Evolutionary conservation across 257 asterid genomes (phyloP).

Genomic region (Lavandula angustifolia): DNA sequence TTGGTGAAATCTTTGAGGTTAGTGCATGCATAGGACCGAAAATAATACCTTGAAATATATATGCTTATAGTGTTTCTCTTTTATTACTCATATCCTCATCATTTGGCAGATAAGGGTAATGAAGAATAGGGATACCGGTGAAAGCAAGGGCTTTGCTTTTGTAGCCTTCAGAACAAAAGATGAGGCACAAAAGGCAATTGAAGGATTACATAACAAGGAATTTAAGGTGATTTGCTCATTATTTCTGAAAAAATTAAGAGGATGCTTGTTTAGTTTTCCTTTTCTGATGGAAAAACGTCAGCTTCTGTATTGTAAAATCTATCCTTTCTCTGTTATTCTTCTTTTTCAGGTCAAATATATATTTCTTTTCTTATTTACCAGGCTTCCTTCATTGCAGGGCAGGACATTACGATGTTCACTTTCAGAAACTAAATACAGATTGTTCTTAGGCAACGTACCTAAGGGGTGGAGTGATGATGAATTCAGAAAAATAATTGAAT

Average conservation of each 20-base stretch:
- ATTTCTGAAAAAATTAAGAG: not conserved
- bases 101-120: constrained; percentile 75
- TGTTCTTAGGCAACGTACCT: constrained; percentile 89
- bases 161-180: constrained; percentile 83
- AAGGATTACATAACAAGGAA: constrained; percentile 77
- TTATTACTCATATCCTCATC: constrained; percentile 30
- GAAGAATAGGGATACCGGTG: constrained; percentile 94
- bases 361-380: constrained; percentile 16
- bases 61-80: constrained; percentile 20
- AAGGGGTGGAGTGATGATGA: constrained; percentile 83
- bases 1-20: constrained; percentile 83
- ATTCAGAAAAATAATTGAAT: constrained; percentile 65
- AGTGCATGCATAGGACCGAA: constrained; percentile 29
- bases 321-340: constrained; percentile 2
- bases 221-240: constrained; percentile 59
- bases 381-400: constrained; percentile 61
- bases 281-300: constrained; percentile 1
- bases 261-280: not conserved
- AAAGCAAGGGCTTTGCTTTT: constrained; percentile 96
- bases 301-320: constrained; percentile 20
- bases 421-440: constrained; percentile 84
- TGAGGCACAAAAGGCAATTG: constrained; percentile 84
- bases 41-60: not conserved
- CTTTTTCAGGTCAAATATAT: constrained; percentile 19
- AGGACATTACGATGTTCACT: constrained; percentile 79